Evolutionary conservation across 164 flowering plant genomes (phyloP).

Genomic region (Litsea cubeba): DNA sequence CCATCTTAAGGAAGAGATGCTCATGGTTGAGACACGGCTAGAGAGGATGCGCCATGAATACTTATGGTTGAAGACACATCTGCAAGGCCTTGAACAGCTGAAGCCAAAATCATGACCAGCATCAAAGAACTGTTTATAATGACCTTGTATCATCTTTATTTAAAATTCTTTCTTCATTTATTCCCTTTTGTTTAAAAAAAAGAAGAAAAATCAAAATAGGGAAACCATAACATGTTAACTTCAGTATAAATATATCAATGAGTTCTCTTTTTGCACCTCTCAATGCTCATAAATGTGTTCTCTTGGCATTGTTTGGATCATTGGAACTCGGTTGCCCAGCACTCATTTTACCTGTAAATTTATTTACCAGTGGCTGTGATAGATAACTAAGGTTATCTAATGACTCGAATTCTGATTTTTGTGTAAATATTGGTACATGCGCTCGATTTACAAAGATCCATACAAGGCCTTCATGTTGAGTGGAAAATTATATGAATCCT

Average conservation of each 20-base stretch:
- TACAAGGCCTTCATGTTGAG: no score
- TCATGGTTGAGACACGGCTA: constrained; percentile 63
- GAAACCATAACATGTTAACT: background rate
- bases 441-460: no score
- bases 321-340: no score
- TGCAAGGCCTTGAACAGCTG: constrained; percentile 47
- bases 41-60: constrained; percentile 76
- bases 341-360: no score
- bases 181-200: background rate
- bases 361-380: no score
- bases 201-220: background rate
- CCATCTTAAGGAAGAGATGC: constrained; percentile 81
- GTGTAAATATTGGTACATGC: no score
- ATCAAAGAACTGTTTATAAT: background rate
- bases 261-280: background rate
- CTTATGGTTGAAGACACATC: constrained; percentile 40
- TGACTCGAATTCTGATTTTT: no score
- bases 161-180: background rate
- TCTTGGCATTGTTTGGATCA: no score
- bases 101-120: constrained; percentile 7
- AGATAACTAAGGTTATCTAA: no score
- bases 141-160: background rate
- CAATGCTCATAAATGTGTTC: no score
- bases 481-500: no score
- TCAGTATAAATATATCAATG: background rate